Base-by-base conservation (phyloP, 2,329 filamentous ascomycete species). In the Lachnellula willkommii region DNA sequence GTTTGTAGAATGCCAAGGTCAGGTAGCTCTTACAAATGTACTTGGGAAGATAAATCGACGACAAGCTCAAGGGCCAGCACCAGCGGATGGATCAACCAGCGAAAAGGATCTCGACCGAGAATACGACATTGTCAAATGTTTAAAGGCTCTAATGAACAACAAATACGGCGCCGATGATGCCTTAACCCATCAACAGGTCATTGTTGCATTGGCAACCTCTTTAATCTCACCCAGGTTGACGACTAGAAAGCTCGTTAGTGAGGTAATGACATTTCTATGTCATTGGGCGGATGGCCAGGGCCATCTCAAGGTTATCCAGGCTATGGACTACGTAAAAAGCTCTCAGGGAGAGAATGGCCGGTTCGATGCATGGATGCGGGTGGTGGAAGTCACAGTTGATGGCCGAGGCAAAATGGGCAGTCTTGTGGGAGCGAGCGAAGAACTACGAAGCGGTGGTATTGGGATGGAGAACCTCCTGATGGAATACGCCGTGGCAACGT, bases 61-160 rank as follows among this genome's bases (percentile, higher is more conserved):
- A 84, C 88, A 71, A 84, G 89, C 73, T 84, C 88, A 71, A 79
- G 69, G 85, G 62, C 79, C 83, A 32, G 78, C 81, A 5, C 73
- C 74, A 54, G 74, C 73, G 42, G 73, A 79, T 47, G 76, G 77
- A 28, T 73, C 75, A 24, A 74, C 71, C n/a, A 81, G 77, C 42
- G 86, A 89, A 57, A 84, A 82, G 65, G 86, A 89, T 68, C 73
- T 88, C 50, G 87, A 90, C 65, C 79, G 84, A 55, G 87, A 90
- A 74, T 97, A 97, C 70, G 94, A 97, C 69, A 96, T 99, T 60
- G 84, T 96, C 70, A 99, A 99, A 75, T 97, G 94, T 75, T 75
- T 99, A 56, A 97, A 97, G 77, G 91, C 92, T 35, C 75, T 97
- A 56, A 95, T 97, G 88, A 99, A 99, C 83, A 99, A 96, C 81